A percentile compares a stretch with the other conserved stretches of the same genome.
Conservation (phyloP, 164 flowering plant species). For the Nymphaea colorata region DNA sequence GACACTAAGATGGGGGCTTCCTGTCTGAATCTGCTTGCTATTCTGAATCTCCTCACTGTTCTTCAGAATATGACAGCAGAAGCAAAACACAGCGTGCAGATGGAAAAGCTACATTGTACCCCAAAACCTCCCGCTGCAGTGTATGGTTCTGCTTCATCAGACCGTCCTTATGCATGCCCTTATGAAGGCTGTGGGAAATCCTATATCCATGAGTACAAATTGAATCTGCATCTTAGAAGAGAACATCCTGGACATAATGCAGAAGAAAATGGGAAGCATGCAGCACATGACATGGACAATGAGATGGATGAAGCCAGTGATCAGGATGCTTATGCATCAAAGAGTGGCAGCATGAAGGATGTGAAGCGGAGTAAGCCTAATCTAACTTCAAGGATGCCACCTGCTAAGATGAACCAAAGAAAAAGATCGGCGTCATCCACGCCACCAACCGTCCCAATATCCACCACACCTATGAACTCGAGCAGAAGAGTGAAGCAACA, state of each 20-base stretch:
- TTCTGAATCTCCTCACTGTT: not conserved
- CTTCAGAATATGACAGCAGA: conserved; percentile 28
- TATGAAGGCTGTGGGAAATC: conserved; percentile 88
- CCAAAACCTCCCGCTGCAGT: conserved; percentile 38
- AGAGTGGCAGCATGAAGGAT: conserved; percentile 26
- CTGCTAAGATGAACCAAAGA: conserved; percentile 40
- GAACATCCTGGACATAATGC: conserved; percentile 81
- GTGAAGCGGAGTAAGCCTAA: conserved; percentile 48
- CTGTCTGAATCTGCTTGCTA: too few species aligned
- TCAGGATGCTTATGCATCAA: conserved; percentile 55
- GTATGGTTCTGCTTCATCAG: conserved; percentile 63
- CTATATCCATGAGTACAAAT: conserved; percentile 94
- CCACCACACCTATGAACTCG: conserved; percentile 20
- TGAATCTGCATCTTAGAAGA: conserved; percentile 81
- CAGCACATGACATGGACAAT: conserved; percentile 32
- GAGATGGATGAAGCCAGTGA: conserved; percentile 86
- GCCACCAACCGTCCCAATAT: not conserved
- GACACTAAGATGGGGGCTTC: too few species aligned
- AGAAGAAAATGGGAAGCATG: conserved; percentile 59
- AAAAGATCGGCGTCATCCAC: conserved; percentile 32
- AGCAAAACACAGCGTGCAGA: conserved; percentile 39
- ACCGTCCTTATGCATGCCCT: conserved; percentile 88
- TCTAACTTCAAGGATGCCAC: conserved; percentile 46
- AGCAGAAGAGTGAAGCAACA: conserved; percentile 29
- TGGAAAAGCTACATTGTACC: conserved; percentile 45